Conservation (phyloP, 2,329 filamentous ascomycete genomes). For the Penicillium italicum region DNA sequence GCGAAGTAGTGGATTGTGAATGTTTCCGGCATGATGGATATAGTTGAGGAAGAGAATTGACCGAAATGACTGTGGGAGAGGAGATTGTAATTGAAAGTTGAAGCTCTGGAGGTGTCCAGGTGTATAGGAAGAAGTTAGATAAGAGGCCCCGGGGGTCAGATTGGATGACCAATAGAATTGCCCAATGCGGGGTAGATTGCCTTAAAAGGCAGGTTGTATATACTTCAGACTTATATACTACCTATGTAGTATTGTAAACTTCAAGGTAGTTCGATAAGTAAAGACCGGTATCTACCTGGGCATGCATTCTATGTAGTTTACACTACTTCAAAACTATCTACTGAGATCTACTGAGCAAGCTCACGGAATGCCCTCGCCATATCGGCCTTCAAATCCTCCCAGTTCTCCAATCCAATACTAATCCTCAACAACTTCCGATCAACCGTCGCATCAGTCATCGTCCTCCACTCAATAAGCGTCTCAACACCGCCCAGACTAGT, state of each 20-base stretch:
- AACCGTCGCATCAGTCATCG: conserved; percentile 74
- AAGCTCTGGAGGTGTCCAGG: background rate
- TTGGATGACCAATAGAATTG: background rate
- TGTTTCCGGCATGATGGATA: conserved; percentile 13
- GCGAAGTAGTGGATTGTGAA: conserved; percentile 49
- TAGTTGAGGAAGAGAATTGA: background rate
- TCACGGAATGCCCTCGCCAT: conserved; percentile 63
- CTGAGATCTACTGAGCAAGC: no score
- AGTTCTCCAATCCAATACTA: conserved; percentile 81
- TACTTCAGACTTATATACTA: no score
- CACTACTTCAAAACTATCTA: background rate
- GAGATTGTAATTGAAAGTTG: background rate
- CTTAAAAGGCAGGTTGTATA: background rate
- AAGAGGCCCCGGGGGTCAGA: no score
- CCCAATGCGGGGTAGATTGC: background rate
- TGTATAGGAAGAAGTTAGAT: background rate
- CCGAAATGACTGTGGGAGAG: background rate
- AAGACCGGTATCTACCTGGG: background rate
- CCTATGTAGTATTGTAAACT: no score
- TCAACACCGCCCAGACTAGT: conserved; percentile 93
- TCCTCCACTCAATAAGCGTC: conserved; percentile 92
- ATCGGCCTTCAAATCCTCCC: conserved; percentile 79
- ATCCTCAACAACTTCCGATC: conserved; percentile 72
- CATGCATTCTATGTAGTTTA: background rate
- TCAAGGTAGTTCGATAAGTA: background rate